Base-by-base conservation (phyloP, 169 alveolate species). In the Plasmodium inui region DNA sequence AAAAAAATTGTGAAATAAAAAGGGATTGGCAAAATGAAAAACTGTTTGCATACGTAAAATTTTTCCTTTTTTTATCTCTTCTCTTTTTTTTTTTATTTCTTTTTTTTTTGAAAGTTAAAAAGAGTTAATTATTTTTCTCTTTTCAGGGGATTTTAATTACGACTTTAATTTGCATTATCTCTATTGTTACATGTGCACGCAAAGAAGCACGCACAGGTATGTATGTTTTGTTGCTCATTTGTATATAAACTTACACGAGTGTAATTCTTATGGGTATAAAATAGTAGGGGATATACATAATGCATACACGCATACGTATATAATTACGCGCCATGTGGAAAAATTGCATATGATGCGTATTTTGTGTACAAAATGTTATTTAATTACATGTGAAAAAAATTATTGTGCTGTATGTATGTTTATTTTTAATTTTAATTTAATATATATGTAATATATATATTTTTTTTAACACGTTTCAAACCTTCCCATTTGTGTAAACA, bases 151-250 rank as follows among this genome's bases (percentile, higher is more conserved):
- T 67, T 67, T 67, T 67, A 67, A 67, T 67, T 67, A 67, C 30
- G 76, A 67, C 41, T 50, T 50, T 22, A 67, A 67, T 67, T 67
- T 22, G 17, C 76, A 28, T 67, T 67, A 67, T 67, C 30, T 67
- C 76, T 26, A 67, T 67, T 67, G 37, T 67, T 67, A 67, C 37
- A 50, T 81, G 61, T n/a, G 73, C 86, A 81, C 32, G 85, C 55
- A 32, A 26, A 19, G 14, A 80, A 44, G 57, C 74, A n/a, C 28
- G 37, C 76, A 67, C 37, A 67, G 41, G 76, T 67, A 28, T 41
- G 30, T 67, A 67, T 67, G 14, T 67, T 67, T 67, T 67, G 3
- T 3, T 67, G 39, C 61, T 50, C 61, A 3, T 50, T 50, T 50
- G 17, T 50, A 50, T 50, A 26, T 14, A 50, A 50, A 50, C 22